Conservation (phyloP, 371 early-diverging fungal species). For the Rhizopus microsporus region DNA sequence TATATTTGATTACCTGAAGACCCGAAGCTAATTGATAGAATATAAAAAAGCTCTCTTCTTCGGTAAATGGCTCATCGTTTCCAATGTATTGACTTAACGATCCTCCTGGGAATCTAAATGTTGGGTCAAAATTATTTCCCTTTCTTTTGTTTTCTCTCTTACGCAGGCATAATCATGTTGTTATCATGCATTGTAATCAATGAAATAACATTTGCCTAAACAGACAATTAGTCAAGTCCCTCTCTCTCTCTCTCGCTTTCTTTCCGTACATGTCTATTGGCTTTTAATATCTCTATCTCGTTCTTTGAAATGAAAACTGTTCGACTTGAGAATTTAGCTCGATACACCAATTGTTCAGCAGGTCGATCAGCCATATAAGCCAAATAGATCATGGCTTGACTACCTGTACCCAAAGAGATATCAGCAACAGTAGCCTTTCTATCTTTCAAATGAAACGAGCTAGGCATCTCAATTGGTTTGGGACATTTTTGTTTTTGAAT, state of each 20-base stretch:
- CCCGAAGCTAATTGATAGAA: slow-evolving; percentile 14
- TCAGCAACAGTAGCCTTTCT: background rate
- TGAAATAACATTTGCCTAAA: slow-evolving; percentile 15
- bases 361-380: background rate
- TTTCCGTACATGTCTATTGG: slow-evolving; percentile 17
- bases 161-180: slow-evolving; percentile 10
- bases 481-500: slow-evolving; percentile 2
- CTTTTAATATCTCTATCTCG: slow-evolving; percentile 8
- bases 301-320: background rate
- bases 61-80: background rate
- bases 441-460: background rate
- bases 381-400: slow-evolving; percentile 8
- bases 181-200: background rate
- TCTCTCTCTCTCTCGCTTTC: background rate
- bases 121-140: background rate
- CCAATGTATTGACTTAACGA: background rate
- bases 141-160: background rate
- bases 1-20: background rate
- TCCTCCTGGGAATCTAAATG: slow-evolving; percentile 8
- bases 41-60: slow-evolving; percentile 7
- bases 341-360: slow-evolving; percentile 7
- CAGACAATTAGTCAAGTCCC: background rate
- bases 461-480: background rate
- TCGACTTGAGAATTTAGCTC: background rate
- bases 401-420: background rate